Evolutionary conservation across 495 filamentous ascomycete species (phyloP), one percentile per base, ranked within the genome.

Genomic region (Neurospora sp.): DNA sequence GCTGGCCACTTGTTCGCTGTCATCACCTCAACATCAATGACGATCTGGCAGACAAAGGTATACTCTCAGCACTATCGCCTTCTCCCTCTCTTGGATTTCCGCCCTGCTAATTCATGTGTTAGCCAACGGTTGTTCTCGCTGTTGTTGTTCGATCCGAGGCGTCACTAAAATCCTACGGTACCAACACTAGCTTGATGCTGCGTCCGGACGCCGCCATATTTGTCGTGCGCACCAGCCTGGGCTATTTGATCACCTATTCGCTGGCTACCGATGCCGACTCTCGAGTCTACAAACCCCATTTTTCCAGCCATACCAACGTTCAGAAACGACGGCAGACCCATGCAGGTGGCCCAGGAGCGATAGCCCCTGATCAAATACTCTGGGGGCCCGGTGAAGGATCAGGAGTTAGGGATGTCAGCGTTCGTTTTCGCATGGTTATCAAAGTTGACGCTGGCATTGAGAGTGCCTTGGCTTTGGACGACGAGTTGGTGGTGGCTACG

Each of bases 381-480:
- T 81, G 88, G 78, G 91, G 90, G 0, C 85, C 89, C 11, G 91
- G 90, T 5, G 92, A 97, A 79, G 90, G 91, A n/a, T 90, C 88
- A 72, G 92, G 92, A 2, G 91, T 97, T 23, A 88, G 88, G 59
- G 95, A 98, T 80, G 89, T 96, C 69, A 98, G 89, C 74, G 85
- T 98, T 62, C 90, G 93, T 23, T 98, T 99, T 83, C 88, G 96
- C 70, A 98, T 98, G 93, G 94, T 96, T 31, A 98, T 99, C 73
- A 96, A 96, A 82, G 93, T 99, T 27, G 96, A 99, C 81, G 96
- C 96, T 10, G 96, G 96, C 2, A 97, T 99, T 75, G 89, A 89
- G 76, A 88, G 84, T 76, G 93, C 91, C n/a, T 81, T 98, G 69
- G 95, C 96, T 4, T 86, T 98, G 44, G 96, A 98, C 76, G 92